phyloP scores from a whole-genome alignment of 2,329 filamentous ascomycete species.

The Monilinia polystroma region DNA sequence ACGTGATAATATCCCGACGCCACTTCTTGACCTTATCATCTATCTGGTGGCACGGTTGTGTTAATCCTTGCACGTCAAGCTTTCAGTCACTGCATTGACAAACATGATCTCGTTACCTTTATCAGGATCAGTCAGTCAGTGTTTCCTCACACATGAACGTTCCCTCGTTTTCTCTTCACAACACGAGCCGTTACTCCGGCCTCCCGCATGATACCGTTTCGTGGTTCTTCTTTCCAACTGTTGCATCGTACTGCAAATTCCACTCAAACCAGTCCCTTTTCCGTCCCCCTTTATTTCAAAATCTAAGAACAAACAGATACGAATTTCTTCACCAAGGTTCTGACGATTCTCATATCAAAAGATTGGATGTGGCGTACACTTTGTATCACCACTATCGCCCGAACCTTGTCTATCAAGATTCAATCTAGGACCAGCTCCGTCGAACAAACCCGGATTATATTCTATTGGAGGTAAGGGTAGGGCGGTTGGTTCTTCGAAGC shows the following conservation, averaged over 20 bases:
- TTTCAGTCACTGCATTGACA: conserved; percentile 16
- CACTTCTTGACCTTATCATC: conserved; percentile 3
- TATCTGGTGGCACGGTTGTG: background rate
- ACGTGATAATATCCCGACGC: background rate
- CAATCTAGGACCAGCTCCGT: background rate
- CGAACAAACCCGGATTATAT: background rate
- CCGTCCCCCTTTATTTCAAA: background rate
- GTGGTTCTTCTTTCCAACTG: conserved; percentile 12
- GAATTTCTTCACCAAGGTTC: background rate
- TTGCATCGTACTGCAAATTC: conserved; percentile 1
- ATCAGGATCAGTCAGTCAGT: background rate
- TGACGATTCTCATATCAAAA: conserved; percentile 8
- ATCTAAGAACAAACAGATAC: background rate
- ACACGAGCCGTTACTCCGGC: conserved; percentile 17
- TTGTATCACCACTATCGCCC: conserved; percentile 11
- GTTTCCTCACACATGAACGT: conserved; percentile 1
- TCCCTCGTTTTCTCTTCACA: conserved; percentile 12
- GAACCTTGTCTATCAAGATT: background rate
- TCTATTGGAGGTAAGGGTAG: background rate
- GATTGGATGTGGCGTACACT: conserved; percentile 10
- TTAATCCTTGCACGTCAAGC: conserved; percentile 1
- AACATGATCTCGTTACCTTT: conserved; percentile 3
- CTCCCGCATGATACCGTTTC: conserved; percentile 21
- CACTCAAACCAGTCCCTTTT: background rate
- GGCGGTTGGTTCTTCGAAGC: background rate